Evolutionary conservation across 2,329 filamentous ascomycete genomes (phyloP).

Genomic region (Talaromyces sp.): DNA sequence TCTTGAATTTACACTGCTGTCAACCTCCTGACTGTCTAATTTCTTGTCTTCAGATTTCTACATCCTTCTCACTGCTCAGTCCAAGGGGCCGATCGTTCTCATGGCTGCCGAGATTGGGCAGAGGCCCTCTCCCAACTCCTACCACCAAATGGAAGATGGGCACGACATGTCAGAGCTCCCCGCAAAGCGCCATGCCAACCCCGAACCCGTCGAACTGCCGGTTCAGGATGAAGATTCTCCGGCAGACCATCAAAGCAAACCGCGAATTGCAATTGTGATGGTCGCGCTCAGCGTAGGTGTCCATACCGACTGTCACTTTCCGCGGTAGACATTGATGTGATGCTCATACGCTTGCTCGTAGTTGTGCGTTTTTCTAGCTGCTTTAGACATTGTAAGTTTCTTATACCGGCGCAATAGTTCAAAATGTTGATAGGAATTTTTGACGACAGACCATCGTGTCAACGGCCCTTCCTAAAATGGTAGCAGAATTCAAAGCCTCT

Average conservation of each 20-base stretch:
- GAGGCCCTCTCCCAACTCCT: background rate
- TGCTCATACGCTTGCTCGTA: background rate
- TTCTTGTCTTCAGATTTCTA: too few relatives aligned
- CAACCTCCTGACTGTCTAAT: background rate
- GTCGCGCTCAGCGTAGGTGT: conserved; percentile 5
- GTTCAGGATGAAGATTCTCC: background rate
- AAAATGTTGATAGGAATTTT: background rate
- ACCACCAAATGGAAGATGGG: background rate
- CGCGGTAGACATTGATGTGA: background rate
- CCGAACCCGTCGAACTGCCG: background rate
- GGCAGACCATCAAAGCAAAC: background rate
- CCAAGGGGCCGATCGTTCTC: too few relatives aligned
- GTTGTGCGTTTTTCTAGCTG: background rate
- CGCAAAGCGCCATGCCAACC: background rate
- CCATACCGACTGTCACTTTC: background rate
- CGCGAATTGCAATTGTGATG: background rate
- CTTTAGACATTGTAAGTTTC: background rate
- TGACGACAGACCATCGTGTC: conserved; percentile 3
- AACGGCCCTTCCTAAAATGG: background rate
- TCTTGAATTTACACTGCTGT: background rate
- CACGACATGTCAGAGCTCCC: background rate
- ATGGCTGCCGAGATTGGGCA: background rate
- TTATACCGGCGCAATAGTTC: background rate
- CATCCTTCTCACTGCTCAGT: too few relatives aligned
- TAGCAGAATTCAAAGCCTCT: background rate